A percentile compares a stretch with the other conserved stretches of the same genome.
Evolutionary conservation across 306 rosid species (phyloP).

Genomic region (Vigna hirtella): DNA sequence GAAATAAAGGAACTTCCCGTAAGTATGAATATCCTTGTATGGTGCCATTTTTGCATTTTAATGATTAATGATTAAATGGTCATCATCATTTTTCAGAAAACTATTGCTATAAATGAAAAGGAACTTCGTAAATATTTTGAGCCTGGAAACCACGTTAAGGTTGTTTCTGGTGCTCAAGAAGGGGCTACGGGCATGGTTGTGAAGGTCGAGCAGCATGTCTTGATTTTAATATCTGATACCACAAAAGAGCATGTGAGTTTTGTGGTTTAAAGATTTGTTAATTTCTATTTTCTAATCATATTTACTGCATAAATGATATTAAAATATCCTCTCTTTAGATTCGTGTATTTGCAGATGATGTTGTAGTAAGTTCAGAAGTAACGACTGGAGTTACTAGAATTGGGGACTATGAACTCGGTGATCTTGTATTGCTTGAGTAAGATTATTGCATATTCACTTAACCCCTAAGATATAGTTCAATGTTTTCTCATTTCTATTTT

Average conservation of each 20-base stretch:
- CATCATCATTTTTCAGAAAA: constrained; percentile 53
- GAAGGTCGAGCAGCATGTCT: constrained; percentile 94
- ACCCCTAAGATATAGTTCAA: constrained; percentile 19
- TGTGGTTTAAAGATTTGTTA: constrained; percentile 12
- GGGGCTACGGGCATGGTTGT: constrained; percentile 99
- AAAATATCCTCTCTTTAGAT: constrained; percentile 58
- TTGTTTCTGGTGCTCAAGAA: constrained; percentile 92
- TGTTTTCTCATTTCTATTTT: constrained; percentile 40
- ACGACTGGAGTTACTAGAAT: constrained; percentile 90
- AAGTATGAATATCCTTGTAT: constrained; percentile 43
- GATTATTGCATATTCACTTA: background rate
- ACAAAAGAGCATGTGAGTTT: constrained; percentile 95
- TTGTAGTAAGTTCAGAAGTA: constrained; percentile 97
- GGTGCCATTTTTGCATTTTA: constrained; percentile 3
- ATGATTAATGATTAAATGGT: constrained; percentile 31
- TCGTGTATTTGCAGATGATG: constrained; percentile 98
- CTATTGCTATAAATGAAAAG: constrained; percentile 85
- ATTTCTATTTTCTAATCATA: constrained; percentile 18
- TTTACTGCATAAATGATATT: constrained; percentile 35
- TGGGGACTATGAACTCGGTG: constrained; percentile 96
- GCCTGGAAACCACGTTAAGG: constrained; percentile 97
- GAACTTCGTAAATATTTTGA: constrained; percentile 96
- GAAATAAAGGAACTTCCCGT: constrained; percentile 92
- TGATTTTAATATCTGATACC: constrained; percentile 91
- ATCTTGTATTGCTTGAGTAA: constrained; percentile 96